These are phyloP conservation scores for Psilocybe sp. DNA, from an alignment of 768 basidiomycete genomes.

Conservation along the genomic window DNA sequence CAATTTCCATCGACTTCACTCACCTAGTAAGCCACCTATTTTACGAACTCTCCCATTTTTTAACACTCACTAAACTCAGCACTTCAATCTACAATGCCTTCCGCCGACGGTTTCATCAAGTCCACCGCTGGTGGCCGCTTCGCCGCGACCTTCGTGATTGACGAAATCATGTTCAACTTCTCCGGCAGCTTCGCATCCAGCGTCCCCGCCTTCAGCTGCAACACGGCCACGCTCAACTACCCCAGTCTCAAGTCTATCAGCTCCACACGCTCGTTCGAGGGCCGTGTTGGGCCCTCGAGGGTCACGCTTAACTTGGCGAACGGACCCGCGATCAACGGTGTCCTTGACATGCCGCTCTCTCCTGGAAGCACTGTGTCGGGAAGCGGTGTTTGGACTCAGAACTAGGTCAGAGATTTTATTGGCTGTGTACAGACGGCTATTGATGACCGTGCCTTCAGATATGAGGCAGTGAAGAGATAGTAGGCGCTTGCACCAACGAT, in stretches of 20 bases:
- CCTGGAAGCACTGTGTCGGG: constrained; percentile 1
- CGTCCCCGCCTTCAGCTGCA: constrained; percentile 1
- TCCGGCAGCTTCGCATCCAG: background rate
- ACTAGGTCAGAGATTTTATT: background rate
- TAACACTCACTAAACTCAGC: too few relatives aligned
- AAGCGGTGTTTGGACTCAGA: constrained; percentile 3
- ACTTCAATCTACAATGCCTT: too few relatives aligned
- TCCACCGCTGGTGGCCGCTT: constrained; percentile 3
- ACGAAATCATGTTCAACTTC: constrained; percentile 2
- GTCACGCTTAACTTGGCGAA: background rate
- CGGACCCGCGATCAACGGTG: background rate
- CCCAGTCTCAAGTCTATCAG: background rate
- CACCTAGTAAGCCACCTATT: too few relatives aligned
- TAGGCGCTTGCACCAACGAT: too few relatives aligned
- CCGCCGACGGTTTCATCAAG: constrained; percentile 2
- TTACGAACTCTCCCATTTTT: too few relatives aligned
- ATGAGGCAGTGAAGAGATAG: too few relatives aligned
- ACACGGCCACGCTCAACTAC: constrained; percentile 5
- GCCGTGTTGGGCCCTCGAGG: background rate
- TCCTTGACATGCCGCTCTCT: constrained; percentile 2
- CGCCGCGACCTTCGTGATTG: background rate
- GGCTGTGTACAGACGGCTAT: too few relatives aligned
- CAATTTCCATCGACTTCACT: too few relatives aligned
- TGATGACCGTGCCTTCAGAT: too few relatives aligned
- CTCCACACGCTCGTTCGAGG: background rate